Evolutionary conservation across 1,139 yeast genomes (phyloP), one percentile per base, ranked within the genome.

Genomic region (Suhomyces guaymorum): DNA sequence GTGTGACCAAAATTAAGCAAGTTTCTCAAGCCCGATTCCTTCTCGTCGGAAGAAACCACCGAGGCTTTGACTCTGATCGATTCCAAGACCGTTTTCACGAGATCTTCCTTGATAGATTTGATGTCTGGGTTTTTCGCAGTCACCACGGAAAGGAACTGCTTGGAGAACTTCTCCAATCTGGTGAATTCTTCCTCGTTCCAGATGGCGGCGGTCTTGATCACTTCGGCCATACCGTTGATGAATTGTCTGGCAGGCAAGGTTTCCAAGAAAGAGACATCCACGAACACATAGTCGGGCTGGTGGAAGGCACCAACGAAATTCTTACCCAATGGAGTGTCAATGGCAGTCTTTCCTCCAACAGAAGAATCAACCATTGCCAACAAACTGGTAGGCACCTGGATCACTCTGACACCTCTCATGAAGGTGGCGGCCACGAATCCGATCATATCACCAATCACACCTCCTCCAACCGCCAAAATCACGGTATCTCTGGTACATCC

Each of bases 391-490:
- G 99, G 99, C 24, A 94, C 76, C 61, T 94, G 99, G 27, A 89
- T 82, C 42, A 89, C 87, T 45, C 96, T 76, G 12, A 94, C 96
- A 36, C 99, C 99, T 59, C 99, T 78, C 99, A 94, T 94, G 60
- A 92, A 94, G 4, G 98, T 92, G 18, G 98, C 95, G 13, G 98
- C 98, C 32, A 92, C 97, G 58, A 82, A 94, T 4, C 99, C 99
- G 51, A 92, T 87, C 98, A 94, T 92, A 57, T 94, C 99, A 38
- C 99, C 99, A 63, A 94, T 90, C 35, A 94, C 95, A 49, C 99
- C 99, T 45, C 99, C 99, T 41, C 98, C 99, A 42, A 94, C 79
- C 4, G 99, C 99, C 39, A 94, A 64, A 39, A 94, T 81, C 16
- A 94, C 90, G 3, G 97, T 89, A 57, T 94, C 99, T 63, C 98